These are phyloP conservation scores for Manihot esculenta DNA, from an alignment of 441 rosid species.

Conservation along the genomic window DNA sequence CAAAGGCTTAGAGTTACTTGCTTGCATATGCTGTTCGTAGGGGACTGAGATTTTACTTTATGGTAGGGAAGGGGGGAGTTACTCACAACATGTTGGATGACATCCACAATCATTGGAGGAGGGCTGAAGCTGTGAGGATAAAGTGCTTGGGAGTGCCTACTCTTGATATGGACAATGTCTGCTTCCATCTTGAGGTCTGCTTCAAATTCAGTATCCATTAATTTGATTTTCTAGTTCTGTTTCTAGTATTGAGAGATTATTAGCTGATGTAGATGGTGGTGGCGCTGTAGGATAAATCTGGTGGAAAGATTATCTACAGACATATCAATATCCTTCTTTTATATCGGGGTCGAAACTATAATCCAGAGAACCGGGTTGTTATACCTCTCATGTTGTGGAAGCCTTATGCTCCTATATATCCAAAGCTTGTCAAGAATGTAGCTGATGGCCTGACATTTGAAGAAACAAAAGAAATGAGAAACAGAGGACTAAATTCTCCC, in stretches of 20 bases:
- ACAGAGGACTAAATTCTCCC: constrained; percentile 52
- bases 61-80: constrained; percentile 75
- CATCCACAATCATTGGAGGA: constrained; percentile 85
- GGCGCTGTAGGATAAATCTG: constrained; percentile 68
- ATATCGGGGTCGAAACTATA: constrained; percentile 74
- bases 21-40: too few species aligned
- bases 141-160: constrained; percentile 92
- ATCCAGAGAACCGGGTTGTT: constrained; percentile 53
- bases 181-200: constrained; percentile 80
- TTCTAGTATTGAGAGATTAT: constrained; percentile 5
- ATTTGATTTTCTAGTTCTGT: constrained; percentile 2
- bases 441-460: constrained; percentile 78
- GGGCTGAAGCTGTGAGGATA: constrained; percentile 85
- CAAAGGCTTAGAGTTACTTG: too few species aligned
- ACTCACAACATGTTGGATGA: constrained; percentile 95
- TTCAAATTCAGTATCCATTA: neutral
- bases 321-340: constrained; percentile 64
- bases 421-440: constrained; percentile 66
- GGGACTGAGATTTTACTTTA: neutral
- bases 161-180: constrained; percentile 83
- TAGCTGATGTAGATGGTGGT: constrained; percentile 31
- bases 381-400: constrained; percentile 90
- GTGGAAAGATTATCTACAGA: constrained; percentile 68
- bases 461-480: constrained; percentile 81
- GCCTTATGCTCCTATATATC: constrained; percentile 84